Base-by-base conservation (phyloP, 2,329 filamentous ascomycete genomes). In the Stenocarpella maydis region DNA sequence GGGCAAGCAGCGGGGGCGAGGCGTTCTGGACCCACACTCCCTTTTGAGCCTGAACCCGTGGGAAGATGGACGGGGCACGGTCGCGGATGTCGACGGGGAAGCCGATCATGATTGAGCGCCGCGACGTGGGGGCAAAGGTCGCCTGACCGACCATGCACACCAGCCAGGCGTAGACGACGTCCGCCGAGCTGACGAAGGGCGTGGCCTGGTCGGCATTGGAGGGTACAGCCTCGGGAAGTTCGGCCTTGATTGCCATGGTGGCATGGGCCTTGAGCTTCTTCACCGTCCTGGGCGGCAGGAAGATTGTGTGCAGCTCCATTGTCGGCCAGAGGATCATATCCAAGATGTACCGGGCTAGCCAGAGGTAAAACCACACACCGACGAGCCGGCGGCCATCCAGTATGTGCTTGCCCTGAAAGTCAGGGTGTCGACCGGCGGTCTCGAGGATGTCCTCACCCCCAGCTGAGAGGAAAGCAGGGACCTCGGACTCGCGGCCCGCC, bases 91-190 rank as follows among this genome's bases (percentile, higher is more conserved):
- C 55, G 55, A 26, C 26, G 41, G 55, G 41, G 41, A 61, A 61
- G 19, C 41, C 55, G 41, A 61, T 61, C 55, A 61, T 61, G 55
- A 61, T 41, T 4, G 55, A 61, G 26, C 55, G 55, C 12, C 19
- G 19, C 12, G 55, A 61, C 1, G 15, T n/a, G 10, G 2, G 17
- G 1, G 55, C 28, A 19, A 61, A 61, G 17, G 41, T 61, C 19
- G 24, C 55, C 10, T 41, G 55, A 19, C 55, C 55, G 2, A 45
- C 28, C 26, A 61, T n/a, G 55, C 55, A 61, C 12, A 61, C 26
- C 7, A 61, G 4, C 55, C 55, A 61, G 24, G 55, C 39, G 17
- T 31, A 61, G 55, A 61, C 26, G 26, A 61, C 55, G 41, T 61
- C 55, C 21, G 55, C 55, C 19, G 55, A 31, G 26, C 55, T 61